Conservation (phyloP, 169 alveolate genomes). For the Plasmodium berghei region DNA sequence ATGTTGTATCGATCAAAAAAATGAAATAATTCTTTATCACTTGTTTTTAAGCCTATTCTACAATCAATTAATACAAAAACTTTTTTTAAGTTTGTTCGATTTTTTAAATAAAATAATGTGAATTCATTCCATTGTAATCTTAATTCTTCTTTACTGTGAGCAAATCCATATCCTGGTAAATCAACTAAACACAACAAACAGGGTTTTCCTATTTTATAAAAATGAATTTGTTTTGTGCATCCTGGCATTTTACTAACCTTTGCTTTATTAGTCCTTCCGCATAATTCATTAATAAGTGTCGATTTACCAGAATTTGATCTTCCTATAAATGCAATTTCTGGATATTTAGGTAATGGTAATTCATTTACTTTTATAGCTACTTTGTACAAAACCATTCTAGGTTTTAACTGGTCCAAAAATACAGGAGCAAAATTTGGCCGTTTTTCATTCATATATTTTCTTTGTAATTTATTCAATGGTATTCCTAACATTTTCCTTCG, state of each 20-base stretch:
- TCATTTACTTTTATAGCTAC: conserved; percentile 67
- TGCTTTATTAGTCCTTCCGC: conserved; percentile 80
- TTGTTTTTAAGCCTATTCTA: conserved; percentile 81
- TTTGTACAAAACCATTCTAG: conserved; percentile 78
- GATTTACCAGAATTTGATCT: conserved; percentile 87
- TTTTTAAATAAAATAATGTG: conserved; percentile 80
- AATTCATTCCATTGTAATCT: conserved; percentile 83
- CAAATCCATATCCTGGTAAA: conserved; percentile 87
- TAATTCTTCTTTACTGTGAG: conserved; percentile 80
- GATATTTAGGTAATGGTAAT: conserved; percentile 72
- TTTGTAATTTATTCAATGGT: conserved; percentile 70
- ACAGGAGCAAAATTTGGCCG: conserved; percentile 81
- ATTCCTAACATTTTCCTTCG: conserved; percentile 64
- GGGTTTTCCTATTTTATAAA: conserved; percentile 85
- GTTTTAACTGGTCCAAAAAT: conserved; percentile 81
- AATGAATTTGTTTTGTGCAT: conserved; percentile 82
- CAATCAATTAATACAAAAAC: conserved; percentile 84
- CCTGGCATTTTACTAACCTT: conserved; percentile 81
- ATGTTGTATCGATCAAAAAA: conserved; percentile 83
- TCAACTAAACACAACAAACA: conserved; percentile 84
- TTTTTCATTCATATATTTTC: conserved; percentile 70
- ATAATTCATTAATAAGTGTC: conserved; percentile 83
- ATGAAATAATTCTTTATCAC: conserved; percentile 82
- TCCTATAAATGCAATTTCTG: conserved; percentile 85
- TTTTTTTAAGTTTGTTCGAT: conserved; percentile 80